Base-by-base conservation (phyloP, 2,329 filamentous ascomycete genomes). In the Venturia nashicola region DNA sequence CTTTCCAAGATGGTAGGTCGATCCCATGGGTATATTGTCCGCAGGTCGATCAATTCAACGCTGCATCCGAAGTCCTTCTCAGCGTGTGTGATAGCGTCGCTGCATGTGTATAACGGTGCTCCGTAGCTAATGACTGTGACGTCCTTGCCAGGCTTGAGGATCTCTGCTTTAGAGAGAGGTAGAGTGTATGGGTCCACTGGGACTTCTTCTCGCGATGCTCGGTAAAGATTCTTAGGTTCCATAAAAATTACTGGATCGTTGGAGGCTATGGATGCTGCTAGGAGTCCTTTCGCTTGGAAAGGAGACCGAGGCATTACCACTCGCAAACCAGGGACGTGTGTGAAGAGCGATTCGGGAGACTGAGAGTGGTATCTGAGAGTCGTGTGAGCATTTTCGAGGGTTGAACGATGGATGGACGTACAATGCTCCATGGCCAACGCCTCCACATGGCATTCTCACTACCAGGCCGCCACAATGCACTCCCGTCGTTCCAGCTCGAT, bases 1-100 rank as follows among this genome's bases (percentile, higher is more conserved):
- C 91, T 96, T 62, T 87, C 79, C 65, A 96, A 80, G 1, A 97
- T 83, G 0, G 88, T 89, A 72, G 87, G 81, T 70, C 90, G 85
- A 73, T 97, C 92, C 92, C 92, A 97, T 0, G 92, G 92, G 71
- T 95, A 96, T 61, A 97, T 81, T 0, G 92, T 95, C 64, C 91
- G 82, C 65, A 97, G 77, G 72, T 97, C 92, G 66, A 97, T 91
- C 65, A 97, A 79, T 78, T 97, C 92, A 18, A 91, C 83, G 5
- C 83, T 88, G 63, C 92, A 82, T 7, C 88, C 90, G 59, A 89
- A 79, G 57, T 91, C 80, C 67, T 90, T 90, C 72, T 91, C 85
- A 5, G 89, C 88, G 27, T 54, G 43, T 65, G 86, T 82, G 66
- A 96, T 88, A 0, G 92, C 92, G 5, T 84, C 81, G 61, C 85